Conservation (phyloP, 352 stramenopile species). For the Phytophthora hybrid region DNA sequence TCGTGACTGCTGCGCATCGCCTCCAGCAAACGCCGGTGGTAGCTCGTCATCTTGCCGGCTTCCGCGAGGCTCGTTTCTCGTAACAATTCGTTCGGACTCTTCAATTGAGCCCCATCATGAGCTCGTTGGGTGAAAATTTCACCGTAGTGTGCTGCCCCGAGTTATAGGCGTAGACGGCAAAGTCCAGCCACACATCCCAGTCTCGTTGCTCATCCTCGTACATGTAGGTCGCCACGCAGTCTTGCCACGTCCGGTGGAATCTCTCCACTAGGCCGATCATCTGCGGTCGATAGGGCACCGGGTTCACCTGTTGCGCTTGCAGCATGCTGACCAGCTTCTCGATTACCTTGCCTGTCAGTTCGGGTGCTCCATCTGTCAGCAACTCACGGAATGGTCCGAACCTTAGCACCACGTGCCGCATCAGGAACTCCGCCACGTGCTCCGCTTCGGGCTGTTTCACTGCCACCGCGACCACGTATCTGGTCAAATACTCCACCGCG, state of each 20-base stretch:
- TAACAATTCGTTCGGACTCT: background rate
- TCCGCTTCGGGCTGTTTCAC: background rate
- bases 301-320: background rate
- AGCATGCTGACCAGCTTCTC: background rate
- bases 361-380: background rate
- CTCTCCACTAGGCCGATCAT: background rate
- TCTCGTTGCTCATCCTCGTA: background rate
- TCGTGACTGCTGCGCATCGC: background rate
- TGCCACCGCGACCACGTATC: background rate
- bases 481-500: background rate
- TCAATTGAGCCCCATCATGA: background rate
- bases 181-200: background rate
- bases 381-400: background rate
- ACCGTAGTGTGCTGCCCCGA: background rate
- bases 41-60: background rate
- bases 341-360: background rate
- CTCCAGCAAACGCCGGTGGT: background rate
- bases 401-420: too few species aligned
- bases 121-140: background rate
- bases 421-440: background rate
- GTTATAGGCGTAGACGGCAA: background rate
- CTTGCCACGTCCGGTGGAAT: background rate
- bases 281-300: background rate
- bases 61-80: background rate
- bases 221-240: background rate